Evolutionary conservation across 139 green algal species (phyloP), one percentile per base, ranked within the genome.

Genomic region (Chlorella sp.): DNA sequence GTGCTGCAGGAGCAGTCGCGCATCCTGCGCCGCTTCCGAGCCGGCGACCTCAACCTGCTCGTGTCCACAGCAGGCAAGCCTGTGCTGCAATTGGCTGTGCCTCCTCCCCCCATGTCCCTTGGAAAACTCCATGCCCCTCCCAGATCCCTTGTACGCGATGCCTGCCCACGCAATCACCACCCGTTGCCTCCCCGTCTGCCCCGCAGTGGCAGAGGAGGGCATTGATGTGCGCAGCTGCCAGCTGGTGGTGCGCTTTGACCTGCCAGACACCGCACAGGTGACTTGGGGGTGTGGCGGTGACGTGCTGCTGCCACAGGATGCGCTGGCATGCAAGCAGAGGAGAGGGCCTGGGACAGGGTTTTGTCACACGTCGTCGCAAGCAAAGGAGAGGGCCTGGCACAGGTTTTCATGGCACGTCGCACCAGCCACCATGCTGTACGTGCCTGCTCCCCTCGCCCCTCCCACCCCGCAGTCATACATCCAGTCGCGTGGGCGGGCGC

Each of bases 171-270:
- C n/a, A n/a, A n/a, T n/a, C n/a, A n/a, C n/a, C n/a, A n/a, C n/a
- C n/a, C n/a, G n/a, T n/a, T 41, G 19, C 36, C 38, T 0, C 41
- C 22, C 65, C 34, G 6, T 11, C 48, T 26, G 2, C 36, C 6
- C 24, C 26, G 78, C 79, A 73, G 87, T 92, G 67, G 87, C 87
- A 26, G 89, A 92, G 86, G 89, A 92, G 84, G 89, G 89, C 32
- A 88, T 92, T 30, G 89, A 92, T 36, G 72, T 92, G 17, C 85
- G 82, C 51, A 68, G 69, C 28, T 92, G 89, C 87, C 87, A 90
- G 82, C 87, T 92, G 79, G 89, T 92, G 62, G 78, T 91, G 78
- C 87, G 89, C 3, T 91, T 87, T 60, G 87, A 91, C 82, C 87
- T 89, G 58, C 86, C 89, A 1, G 24, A 38, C 60, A 90, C 84